phyloP scores from a whole-genome alignment of 371 early-diverging fungal genomes.

The Sporodiniella umbellata region DNA sequence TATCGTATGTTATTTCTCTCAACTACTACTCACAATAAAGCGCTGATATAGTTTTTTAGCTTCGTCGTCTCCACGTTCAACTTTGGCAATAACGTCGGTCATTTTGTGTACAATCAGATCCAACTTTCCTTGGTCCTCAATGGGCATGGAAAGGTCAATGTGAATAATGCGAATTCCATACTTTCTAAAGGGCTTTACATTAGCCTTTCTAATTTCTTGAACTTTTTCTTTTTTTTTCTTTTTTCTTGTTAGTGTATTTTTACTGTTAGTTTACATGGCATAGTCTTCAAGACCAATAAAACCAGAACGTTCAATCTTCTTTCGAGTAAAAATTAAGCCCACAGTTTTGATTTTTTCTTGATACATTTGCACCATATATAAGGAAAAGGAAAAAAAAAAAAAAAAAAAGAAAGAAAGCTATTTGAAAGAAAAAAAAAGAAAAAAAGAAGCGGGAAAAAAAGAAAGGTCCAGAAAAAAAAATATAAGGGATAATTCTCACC shows the following conservation, averaged over 20 bases:
- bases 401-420: too few species aligned
- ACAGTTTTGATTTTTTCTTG: slow-evolving; percentile 26
- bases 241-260: not conserved
- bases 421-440: too few species aligned
- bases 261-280: slow-evolving; percentile 27
- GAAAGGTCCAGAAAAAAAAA: too few species aligned
- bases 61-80: slow-evolving; percentile 29
- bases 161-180: slow-evolving; percentile 30
- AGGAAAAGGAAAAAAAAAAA: too few species aligned
- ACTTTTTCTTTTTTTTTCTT: not conserved
- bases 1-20: not conserved
- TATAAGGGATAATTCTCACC: too few species aligned
- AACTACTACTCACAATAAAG: slow-evolving; percentile 24
- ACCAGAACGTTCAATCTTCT: slow-evolving; percentile 39
- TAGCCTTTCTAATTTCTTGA: not conserved
- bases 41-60: slow-evolving; percentile 23
- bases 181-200: slow-evolving; percentile 22
- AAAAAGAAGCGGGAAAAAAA: too few species aligned
- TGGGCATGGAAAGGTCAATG: slow-evolving; percentile 35
- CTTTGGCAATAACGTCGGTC: slow-evolving; percentile 38
- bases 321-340: slow-evolving; percentile 37
- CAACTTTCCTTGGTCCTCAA: slow-evolving; percentile 30
- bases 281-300: slow-evolving; percentile 38
- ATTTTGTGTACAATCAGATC: slow-evolving; percentile 51
- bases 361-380: too few species aligned